Conservation (phyloP, 2,329 filamentous ascomycete genomes). For the Alternaria burnsii region DNA sequence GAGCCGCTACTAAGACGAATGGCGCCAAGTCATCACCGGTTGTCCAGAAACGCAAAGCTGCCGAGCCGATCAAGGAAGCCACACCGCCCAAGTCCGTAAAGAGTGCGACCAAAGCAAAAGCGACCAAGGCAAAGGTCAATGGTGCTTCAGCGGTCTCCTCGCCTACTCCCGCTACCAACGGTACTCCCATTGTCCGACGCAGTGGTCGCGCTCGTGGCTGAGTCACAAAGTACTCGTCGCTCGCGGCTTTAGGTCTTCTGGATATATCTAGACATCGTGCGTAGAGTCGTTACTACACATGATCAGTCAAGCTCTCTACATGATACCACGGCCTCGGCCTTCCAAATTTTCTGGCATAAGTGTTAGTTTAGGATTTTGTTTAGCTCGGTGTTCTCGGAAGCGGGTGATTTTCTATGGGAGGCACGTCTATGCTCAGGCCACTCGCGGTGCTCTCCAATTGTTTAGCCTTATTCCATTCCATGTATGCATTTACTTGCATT, state of each 20-base stretch:
- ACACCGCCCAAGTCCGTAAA: conserved; percentile 30
- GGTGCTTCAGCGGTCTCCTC: conserved; percentile 14
- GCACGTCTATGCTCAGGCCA: background rate
- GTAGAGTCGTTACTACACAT: background rate
- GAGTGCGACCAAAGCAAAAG: conserved; percentile 25
- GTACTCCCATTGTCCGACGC: conserved; percentile 25
- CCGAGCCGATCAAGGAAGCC: conserved; percentile 20
- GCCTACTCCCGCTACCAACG: conserved; percentile 28
- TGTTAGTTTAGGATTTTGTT: conserved; percentile 3
- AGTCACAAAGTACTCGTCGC: background rate
- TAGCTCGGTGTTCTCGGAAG: conserved; percentile 5
- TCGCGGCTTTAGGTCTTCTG: background rate
- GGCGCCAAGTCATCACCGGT: conserved; percentile 24
- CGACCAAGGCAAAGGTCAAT: conserved; percentile 22
- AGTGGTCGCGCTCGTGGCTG: conserved; percentile 30
- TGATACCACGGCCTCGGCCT: conserved; percentile 5
- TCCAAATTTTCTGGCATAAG: background rate
- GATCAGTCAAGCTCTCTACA: background rate
- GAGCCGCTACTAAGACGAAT: conserved; percentile 27
- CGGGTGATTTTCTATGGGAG: background rate
- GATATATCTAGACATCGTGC: background rate
- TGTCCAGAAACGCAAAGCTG: conserved; percentile 28
- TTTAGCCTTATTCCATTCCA: background rate
- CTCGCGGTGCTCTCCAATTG: background rate
- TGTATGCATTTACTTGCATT: background rate